These are phyloP conservation scores for Phlebiopsis flavidoalba DNA, from an alignment of 768 basidiomycete species.

Conservation along the genomic window DNA sequence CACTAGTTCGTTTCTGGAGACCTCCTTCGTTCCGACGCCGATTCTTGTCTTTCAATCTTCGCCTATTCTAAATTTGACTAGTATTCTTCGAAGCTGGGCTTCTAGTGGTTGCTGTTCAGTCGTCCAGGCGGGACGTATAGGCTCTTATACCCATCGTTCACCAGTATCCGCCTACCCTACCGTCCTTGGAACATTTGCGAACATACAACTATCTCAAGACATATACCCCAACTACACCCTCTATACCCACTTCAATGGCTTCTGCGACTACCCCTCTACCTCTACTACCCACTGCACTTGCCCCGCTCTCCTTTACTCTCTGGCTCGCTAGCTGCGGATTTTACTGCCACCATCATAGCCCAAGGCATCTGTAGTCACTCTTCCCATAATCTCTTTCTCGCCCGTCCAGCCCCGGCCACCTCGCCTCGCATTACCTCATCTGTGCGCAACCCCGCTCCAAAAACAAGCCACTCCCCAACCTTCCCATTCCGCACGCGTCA, in stretches of 20 bases:
- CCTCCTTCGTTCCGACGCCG: not conserved
- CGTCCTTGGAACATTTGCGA: not conserved
- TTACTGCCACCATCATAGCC: constrained; percentile 15
- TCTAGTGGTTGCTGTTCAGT: not conserved
- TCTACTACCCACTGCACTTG: constrained; percentile 22
- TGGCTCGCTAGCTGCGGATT: constrained; percentile 13
- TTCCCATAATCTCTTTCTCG: constrained; percentile 13
- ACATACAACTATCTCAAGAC: not conserved
- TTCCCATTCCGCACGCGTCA: constrained; percentile 21
- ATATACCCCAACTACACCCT: not conserved
- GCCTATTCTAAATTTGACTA: not conserved
- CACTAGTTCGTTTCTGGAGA: not conserved
- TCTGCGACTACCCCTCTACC: constrained; percentile 9
- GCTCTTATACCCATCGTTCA: not conserved
- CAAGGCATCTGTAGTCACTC: constrained; percentile 12
- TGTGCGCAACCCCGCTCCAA: not conserved
- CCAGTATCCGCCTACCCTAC: not conserved
- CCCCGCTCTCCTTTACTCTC: constrained; percentile 28
- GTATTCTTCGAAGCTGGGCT: not conserved
- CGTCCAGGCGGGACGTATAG: not conserved
- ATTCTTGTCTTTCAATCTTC: not conserved
- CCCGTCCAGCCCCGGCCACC: not conserved
- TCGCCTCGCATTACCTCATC: not conserved
- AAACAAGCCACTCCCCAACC: constrained; percentile 7
- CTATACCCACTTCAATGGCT: constrained; percentile 1